Evolutionary conservation across 441 rosid genomes (phyloP).

Genomic region (Mallotus japonicus): DNA sequence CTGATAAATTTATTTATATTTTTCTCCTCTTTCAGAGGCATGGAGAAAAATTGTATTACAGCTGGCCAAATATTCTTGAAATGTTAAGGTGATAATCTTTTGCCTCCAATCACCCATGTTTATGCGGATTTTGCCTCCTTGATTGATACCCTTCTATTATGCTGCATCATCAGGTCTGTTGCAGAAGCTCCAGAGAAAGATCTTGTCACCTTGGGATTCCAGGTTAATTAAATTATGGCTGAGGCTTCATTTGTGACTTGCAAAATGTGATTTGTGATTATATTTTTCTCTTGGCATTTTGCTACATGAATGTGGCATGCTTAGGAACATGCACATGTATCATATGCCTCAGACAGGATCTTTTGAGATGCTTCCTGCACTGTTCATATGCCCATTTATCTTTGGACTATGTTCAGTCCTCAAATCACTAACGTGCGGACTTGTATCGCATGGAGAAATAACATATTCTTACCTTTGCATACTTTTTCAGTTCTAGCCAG

Average conservation of each 20-base stretch:
- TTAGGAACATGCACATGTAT: background rate
- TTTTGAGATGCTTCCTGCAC: background rate
- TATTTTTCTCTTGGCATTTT: background rate
- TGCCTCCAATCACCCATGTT: conserved; percentile 2
- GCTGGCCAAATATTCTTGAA: conserved; percentile 94
- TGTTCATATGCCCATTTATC: background rate
- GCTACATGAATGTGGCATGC: background rate
- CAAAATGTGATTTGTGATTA: background rate
- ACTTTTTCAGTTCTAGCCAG: background rate
- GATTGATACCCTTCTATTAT: conserved; percentile 16
- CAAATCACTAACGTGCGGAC: background rate
- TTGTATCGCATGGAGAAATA: no score
- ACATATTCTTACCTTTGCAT: background rate
- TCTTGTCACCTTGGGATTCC: conserved; percentile 87
- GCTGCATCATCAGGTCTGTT: conserved; percentile 63
- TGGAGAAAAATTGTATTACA: conserved; percentile 81
- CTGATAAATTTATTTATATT: background rate
- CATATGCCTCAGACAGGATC: background rate
- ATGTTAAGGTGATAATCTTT: conserved; percentile 60
- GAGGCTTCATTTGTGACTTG: conserved; percentile 12
- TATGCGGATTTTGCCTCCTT: conserved; percentile 25
- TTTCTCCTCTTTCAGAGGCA: conserved; percentile 59
- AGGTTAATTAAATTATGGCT: conserved; percentile 55
- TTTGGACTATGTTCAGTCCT: background rate
- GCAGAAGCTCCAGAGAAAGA: conserved; percentile 97